Evolutionary conservation across 805 yeast species (phyloP), one percentile per base, ranked within the genome.

Genomic region (Ogataea henricii): DNA sequence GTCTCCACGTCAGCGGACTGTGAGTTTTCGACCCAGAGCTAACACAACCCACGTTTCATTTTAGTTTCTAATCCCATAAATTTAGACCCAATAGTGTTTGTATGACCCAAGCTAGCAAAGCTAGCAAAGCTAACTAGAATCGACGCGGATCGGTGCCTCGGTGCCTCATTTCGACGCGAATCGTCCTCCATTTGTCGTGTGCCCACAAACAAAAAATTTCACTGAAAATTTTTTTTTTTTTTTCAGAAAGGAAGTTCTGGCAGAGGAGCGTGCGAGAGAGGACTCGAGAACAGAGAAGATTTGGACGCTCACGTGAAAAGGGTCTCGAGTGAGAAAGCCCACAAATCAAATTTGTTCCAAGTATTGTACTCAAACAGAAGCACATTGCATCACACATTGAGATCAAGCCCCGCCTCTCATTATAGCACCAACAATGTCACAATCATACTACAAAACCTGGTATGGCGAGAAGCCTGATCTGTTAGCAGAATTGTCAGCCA

Each of bases 371-470:
- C 35, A 10, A 32, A 16, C 20, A 37, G 41, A 16, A 37, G 21
- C 41, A 6, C 29, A 22, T 34, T 17, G 17, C 25, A 38, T 23
- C 41, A 34, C 18, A 30, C 16, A 13, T 17, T n/a, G 34, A 30
- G 34, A 30, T 30, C 34, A 30, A 14, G n/a, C 7, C 34, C 6
- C 34, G 3, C 8, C 9, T 14, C 34, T 22, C 34, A n/a, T 14
- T 14, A 30, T 30, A 30, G n/a, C 12, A 8, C 34, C 34, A 30
- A 44, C 37, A 37, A 62, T 66, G 70, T 59, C 70, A 26, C 67
- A 64, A 53, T 57, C 67, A 21, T 65, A 64, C 30, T 67, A 65
- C 43, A 66, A 68, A 16, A 48, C 64, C 16, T 66, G 70, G 67
- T 42, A 42, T 16, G 34, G 37, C 29, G 33, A 42, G 7, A 40